Percentiles rank a stretch among this genome's conserved stretches.
Conservation (phyloP, 495 filamentous ascomycete species). For the Podospora comata region DNA sequence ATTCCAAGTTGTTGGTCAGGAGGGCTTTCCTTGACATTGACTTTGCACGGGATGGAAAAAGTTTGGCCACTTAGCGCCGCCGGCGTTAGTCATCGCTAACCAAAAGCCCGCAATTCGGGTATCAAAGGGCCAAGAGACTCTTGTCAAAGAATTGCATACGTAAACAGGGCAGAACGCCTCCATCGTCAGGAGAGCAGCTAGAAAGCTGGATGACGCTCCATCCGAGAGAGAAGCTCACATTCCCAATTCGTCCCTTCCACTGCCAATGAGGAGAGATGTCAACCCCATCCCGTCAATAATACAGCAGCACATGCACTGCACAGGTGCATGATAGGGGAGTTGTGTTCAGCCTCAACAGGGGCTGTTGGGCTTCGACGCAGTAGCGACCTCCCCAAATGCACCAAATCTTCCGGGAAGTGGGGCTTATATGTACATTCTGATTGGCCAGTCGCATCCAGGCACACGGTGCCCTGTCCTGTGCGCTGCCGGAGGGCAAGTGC, state of each 20-base stretch:
- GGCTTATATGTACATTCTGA: neutral
- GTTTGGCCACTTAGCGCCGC: conserved; percentile 10
- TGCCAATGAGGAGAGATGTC: neutral
- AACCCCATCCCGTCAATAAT: neutral
- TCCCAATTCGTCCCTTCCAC: neutral
- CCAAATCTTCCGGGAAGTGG: conserved; percentile 1
- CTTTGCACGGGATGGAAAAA: conserved; percentile 8
- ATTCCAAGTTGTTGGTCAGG: neutral
- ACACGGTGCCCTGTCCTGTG: neutral
- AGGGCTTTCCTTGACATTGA: neutral
- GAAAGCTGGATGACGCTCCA: neutral
- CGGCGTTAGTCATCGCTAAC: conserved; percentile 8
- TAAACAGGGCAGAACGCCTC: neutral
- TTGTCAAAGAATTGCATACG: neutral
- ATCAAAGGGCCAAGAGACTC: conserved; percentile 4
- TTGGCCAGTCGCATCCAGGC: neutral
- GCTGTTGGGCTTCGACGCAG: neutral
- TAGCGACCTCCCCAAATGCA: neutral
- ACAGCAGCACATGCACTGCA: neutral
- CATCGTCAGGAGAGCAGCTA: neutral
- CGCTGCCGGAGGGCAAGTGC: neutral
- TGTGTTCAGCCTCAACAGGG: conserved; percentile 6
- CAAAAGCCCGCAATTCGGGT: conserved; percentile 6
- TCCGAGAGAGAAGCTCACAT: neutral
- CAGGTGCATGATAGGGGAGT: neutral